Conservation (phyloP, 129 eudicot genomes). For the Rutidosis leptorrhynchoides region DNA sequence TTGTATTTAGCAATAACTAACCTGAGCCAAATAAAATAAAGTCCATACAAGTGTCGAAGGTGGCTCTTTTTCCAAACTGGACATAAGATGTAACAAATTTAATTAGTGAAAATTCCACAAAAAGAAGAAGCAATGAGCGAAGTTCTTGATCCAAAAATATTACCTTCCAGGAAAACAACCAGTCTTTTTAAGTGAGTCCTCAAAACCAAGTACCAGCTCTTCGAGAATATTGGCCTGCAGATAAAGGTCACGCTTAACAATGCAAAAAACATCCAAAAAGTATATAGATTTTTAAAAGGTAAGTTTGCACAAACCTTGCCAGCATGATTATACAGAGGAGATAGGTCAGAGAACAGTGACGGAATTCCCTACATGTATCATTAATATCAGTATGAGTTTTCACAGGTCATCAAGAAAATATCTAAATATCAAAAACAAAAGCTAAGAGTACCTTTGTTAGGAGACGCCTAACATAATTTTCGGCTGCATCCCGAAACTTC, state of each 20-base stretch:
- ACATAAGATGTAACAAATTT: conserved; percentile 24
- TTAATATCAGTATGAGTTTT: conserved; percentile 19
- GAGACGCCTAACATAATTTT: conserved; percentile 70
- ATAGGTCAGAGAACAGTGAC: conserved; percentile 91
- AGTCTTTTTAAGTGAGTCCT: conserved; percentile 61
- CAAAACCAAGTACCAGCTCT: conserved; percentile 67
- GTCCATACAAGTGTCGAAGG: conserved; percentile 98
- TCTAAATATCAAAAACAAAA: not conserved
- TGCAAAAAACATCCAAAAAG: not conserved
- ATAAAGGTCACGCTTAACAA: conserved; percentile 9
- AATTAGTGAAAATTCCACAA: conserved; percentile 10
- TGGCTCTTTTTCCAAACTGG: conserved; percentile 84
- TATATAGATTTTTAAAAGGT: conserved; percentile 8
- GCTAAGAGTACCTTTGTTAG: conserved; percentile 60
- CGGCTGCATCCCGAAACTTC: conserved; percentile 76
- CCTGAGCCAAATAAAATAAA: conserved; percentile 90
- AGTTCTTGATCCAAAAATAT: conserved; percentile 3
- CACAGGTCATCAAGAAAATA: conserved; percentile 10
- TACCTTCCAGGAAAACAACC: conserved; percentile 92
- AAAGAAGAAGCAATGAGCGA: not conserved
- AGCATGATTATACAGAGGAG: conserved; percentile 91
- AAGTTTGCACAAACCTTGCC: conserved; percentile 73
- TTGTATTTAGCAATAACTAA: conserved; percentile 18
- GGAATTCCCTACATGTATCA: conserved; percentile 78
- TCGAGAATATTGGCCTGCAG: conserved; percentile 77